A percentile compares a stretch with the other conserved stretches of the same genome.
Evolutionary conservation across 352 stramenopile genomes (phyloP).

Genomic region (Phytopythium oedochilum): DNA sequence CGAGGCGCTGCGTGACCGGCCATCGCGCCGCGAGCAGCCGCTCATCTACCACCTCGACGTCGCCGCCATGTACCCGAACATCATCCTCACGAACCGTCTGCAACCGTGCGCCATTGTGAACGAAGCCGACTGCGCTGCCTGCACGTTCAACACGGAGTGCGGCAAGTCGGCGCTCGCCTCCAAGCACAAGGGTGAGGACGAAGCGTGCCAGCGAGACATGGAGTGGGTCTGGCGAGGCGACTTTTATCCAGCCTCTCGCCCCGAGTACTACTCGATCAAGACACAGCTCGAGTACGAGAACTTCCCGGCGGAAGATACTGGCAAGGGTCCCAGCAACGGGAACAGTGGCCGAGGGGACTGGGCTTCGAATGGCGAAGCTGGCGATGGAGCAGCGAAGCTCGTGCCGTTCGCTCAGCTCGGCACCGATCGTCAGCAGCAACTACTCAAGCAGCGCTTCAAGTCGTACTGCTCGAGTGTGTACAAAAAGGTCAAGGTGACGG

Average conservation of each 20-base stretch:
- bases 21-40: constrained; percentile 88
- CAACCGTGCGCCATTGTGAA: constrained; percentile 97
- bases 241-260: constrained; percentile 90
- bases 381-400: constrained; percentile 9
- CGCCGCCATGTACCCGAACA: constrained; percentile 99
- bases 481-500: constrained; percentile 96
- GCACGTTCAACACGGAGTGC: constrained; percentile 90
- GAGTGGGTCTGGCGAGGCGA: constrained; percentile 99
- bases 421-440: constrained; percentile 49
- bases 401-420: constrained; percentile 61
- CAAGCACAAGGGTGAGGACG: constrained; percentile 26
- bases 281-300: constrained; percentile 94
- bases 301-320: too few relatives aligned
- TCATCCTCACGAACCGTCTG: constrained; percentile 99
- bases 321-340: constrained; percentile 3
- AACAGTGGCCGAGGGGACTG: too few relatives aligned
- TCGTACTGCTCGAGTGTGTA: constrained; percentile 97
- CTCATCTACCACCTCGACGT: constrained; percentile 99
- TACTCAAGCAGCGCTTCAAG: constrained; percentile 83
- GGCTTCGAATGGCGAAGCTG: not conserved
- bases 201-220: constrained; percentile 96
- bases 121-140: constrained; percentile 94
- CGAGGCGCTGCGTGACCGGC: constrained; percentile 91
- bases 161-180: constrained; percentile 63
- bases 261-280: constrained; percentile 96